phyloP scores from a whole-genome alignment of 306 rosid species.

The Parietaria judaica region DNA sequence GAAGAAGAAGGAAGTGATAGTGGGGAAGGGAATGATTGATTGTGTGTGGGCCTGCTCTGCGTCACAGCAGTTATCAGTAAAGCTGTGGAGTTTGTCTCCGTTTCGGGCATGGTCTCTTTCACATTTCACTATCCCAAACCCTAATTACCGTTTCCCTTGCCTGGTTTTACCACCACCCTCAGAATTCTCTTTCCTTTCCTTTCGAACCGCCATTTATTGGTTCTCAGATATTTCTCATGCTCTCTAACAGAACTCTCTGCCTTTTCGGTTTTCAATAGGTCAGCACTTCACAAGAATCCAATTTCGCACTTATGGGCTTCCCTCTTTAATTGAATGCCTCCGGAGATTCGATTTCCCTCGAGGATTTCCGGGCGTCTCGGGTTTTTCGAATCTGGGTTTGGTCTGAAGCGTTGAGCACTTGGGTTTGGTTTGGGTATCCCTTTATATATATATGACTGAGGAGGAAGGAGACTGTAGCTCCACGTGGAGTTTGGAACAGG shows the following conservation, averaged over 20 bases:
- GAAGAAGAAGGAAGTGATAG: slow-evolving; percentile 10
- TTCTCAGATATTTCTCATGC: slow-evolving; percentile 77
- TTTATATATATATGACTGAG: slow-evolving; percentile 36
- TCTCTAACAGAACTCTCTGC: slow-evolving; percentile 59
- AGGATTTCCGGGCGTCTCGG: slow-evolving; percentile 5
- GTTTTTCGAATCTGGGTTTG: slow-evolving; percentile 22
- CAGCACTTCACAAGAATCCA: slow-evolving; percentile 55
- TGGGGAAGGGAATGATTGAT: slow-evolving; percentile 24
- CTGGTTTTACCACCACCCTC: slow-evolving; percentile 27
- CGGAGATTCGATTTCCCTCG: slow-evolving; percentile 36
- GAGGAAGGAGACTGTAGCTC: slow-evolving; percentile 64
- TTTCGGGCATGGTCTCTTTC: too few species aligned
- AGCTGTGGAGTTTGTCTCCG: slow-evolving; percentile 28
- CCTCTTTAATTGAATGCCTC: slow-evolving; percentile 12
- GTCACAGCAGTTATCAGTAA: slow-evolving; percentile 36
- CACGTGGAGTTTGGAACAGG: slow-evolving; percentile 84
- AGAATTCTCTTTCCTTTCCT: slow-evolving; percentile 9
- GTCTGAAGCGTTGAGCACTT: too few species aligned
- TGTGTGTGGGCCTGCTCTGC: slow-evolving; percentile 50
- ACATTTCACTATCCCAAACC: slow-evolving; percentile 37
- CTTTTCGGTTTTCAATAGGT: slow-evolving; percentile 60
- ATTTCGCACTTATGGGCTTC: slow-evolving; percentile 29
- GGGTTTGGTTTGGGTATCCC: slow-evolving; percentile 11
- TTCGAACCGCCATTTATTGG: slow-evolving; percentile 32
- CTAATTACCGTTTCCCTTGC: slow-evolving; percentile 38